Percentiles rank a stretch among this genome's conserved stretches.
These are phyloP conservation scores for Sphaerobolus stellatus DNA, from an alignment of 1,284 basidiomycete genomes.

Conservation along the genomic window DNA sequence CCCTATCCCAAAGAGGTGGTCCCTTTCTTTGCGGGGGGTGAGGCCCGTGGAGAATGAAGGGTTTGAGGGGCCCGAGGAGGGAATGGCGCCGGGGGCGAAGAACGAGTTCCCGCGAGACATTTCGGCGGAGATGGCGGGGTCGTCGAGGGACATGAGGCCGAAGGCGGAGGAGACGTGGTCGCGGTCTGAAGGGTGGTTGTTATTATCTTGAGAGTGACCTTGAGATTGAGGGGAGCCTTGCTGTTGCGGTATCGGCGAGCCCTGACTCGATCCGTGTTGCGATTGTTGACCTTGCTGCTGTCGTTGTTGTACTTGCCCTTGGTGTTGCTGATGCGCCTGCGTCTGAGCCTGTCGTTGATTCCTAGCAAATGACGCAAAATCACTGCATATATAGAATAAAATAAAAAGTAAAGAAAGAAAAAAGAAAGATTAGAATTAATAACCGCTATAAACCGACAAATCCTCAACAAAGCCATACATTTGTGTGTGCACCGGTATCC, in stretches of 20 bases:
- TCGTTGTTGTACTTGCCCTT: not conserved
- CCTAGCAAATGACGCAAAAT: too few relatives aligned
- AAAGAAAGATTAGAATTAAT: conserved; percentile 1
- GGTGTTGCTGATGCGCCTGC: not conserved
- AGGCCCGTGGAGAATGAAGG: not conserved
- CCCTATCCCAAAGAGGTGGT: not conserved
- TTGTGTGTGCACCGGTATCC: not conserved
- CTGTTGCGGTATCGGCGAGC: not conserved
- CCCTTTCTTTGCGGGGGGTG: not conserved
- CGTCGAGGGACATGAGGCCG: conserved; percentile 69
- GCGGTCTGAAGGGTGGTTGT: conserved; percentile 35
- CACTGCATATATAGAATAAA: not conserved
- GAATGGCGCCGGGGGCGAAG: conserved; percentile 4
- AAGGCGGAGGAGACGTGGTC: conserved; percentile 67
- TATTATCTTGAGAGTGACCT: conserved; percentile 32
- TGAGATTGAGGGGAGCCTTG: conserved; percentile 48
- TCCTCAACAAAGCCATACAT: not conserved
- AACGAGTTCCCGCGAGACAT: conserved; percentile 6
- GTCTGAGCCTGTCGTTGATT: not conserved
- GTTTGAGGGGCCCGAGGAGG: not conserved
- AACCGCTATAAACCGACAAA: not conserved
- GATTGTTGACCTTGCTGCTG: too few relatives aligned
- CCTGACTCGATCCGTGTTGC: too few relatives aligned
- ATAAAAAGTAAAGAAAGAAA: not conserved
- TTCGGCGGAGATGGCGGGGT: conserved; percentile 61